These are phyloP conservation scores for Rosa multiflora DNA, from an alignment of 306 rosid genomes.

Conservation along the genomic window DNA sequence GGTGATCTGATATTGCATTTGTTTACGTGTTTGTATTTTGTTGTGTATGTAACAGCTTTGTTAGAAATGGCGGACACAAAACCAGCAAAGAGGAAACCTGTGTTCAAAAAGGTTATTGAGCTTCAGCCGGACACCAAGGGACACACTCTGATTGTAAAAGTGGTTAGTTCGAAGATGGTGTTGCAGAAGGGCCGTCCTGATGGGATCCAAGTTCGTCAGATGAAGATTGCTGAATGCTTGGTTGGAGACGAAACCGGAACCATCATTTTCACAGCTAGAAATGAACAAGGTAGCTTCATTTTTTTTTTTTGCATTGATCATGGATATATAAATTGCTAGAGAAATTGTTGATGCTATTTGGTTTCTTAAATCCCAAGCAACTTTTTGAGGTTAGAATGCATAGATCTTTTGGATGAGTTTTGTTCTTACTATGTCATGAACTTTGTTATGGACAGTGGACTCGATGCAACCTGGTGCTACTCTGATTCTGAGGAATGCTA, in stretches of 20 bases:
- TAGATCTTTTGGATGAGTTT: neutral
- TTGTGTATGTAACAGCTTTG: neutral
- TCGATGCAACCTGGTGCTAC: constrained; percentile 5
- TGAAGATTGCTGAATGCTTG: constrained; percentile 24
- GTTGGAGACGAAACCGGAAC: constrained; percentile 23
- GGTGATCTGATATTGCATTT: neutral
- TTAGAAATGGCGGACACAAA: constrained; percentile 16
- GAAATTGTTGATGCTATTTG: neutral
- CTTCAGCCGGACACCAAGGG: constrained; percentile 25
- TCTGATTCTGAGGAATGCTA: constrained; percentile 14
- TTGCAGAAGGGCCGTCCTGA: constrained; percentile 25
- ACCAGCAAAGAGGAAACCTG: constrained; percentile 22
- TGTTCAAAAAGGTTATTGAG: constrained; percentile 23
- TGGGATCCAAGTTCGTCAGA: constrained; percentile 19
- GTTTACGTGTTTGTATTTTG: neutral
- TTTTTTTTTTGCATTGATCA: neutral
- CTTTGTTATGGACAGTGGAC: constrained; percentile 10
- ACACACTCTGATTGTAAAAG: constrained; percentile 18
- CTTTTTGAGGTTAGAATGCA: neutral
- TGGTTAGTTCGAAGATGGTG: constrained; percentile 15
- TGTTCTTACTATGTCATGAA: neutral
- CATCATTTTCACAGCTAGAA: constrained; percentile 20
- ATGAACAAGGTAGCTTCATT: constrained; percentile 14
- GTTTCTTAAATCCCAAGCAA: neutral
- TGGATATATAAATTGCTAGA: neutral